Conservation (phyloP, 106 monocot species). For the Apostasia ramifera region DNA sequence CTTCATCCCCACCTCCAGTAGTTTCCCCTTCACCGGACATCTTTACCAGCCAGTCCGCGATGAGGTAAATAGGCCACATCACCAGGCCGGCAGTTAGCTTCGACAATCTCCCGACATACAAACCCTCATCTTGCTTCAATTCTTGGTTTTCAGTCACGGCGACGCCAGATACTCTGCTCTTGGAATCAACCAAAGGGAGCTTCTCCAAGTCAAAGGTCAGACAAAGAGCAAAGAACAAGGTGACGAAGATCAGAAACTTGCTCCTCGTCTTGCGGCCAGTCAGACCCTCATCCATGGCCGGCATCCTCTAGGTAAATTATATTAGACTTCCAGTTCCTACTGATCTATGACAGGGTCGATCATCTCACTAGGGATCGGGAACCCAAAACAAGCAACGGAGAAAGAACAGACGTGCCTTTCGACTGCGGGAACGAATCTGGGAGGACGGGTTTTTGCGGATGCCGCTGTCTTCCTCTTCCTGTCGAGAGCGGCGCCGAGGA, state of each 20-base stretch:
- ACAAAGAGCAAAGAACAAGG: constrained; percentile 4
- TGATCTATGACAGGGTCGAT: background rate
- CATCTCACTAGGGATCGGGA: no score
- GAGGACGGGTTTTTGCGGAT: no score
- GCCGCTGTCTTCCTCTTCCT: no score
- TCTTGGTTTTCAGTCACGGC: background rate
- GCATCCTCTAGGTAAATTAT: background rate
- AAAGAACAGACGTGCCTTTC: no score
- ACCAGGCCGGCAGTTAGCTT: constrained; percentile 5
- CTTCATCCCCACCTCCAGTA: background rate
- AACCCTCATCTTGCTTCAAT: background rate
- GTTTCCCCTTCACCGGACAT: constrained; percentile 1
- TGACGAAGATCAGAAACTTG: constrained; percentile 3
- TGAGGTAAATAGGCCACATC: background rate
- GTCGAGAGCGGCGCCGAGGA: no score
- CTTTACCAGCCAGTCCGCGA: constrained; percentile 1
- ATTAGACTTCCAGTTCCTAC: background rate
- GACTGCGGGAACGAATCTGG: no score
- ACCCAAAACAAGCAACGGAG: no score
- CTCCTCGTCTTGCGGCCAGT: background rate
- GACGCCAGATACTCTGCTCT: constrained; percentile 2
- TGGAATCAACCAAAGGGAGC: constrained; percentile 5
- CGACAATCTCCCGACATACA: constrained; percentile 3
- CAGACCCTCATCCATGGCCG: background rate
- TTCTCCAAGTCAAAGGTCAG: constrained; percentile 8